Base-by-base conservation (phyloP, 768 basidiomycete species). In the Macrolepiota dolichaula region DNA sequence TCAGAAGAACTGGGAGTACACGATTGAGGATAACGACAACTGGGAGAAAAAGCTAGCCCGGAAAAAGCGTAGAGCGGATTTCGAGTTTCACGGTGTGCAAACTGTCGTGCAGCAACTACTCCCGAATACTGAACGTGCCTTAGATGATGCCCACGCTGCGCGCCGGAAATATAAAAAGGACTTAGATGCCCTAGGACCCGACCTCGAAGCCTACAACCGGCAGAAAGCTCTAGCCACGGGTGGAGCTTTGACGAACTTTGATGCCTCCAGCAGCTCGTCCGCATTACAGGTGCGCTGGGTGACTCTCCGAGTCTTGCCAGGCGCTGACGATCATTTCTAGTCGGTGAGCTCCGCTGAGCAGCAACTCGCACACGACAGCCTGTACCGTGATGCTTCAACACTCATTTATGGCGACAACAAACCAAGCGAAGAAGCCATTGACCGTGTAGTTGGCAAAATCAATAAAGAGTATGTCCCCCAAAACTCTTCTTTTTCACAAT, bases 371-470 rank as follows among this genome's bases (percentile, higher is more conserved):
- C 82, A 81, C 27, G 94, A 96, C 64, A 86, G 85, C 65, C 78
- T 98, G 49, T 99, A 98, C 73, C 84, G 96, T 53, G 96, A 98
- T 65, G 92, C 94, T 27, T 96, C 97, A 68, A 92, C 88, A 3
- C 79, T 98, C 24, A 81, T 94, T 11, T 99, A 98, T 70, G 96
- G 92, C 1, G 96, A 98, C 73, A 94, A 85, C 79, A 97, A 96
- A 69, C 97, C 97, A 2, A 85, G 82, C 19, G 96, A 99, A 68
- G 97, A 98, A 47, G 95, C 94, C 4, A 93, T 98, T 61, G 97
- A 99, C 74, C 77, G 92, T 40, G 89, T 98, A 24, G 87, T 96
- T 37, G 77, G 85, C 64, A 96, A 98, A 76, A 87, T 99, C 66
- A 98, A 98, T 70, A 81, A 81, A 74, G 97, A 98, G 96, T 94